phyloP scores from a whole-genome alignment of 129 eudicot species.

The Gnaphalium uliginosum region DNA sequence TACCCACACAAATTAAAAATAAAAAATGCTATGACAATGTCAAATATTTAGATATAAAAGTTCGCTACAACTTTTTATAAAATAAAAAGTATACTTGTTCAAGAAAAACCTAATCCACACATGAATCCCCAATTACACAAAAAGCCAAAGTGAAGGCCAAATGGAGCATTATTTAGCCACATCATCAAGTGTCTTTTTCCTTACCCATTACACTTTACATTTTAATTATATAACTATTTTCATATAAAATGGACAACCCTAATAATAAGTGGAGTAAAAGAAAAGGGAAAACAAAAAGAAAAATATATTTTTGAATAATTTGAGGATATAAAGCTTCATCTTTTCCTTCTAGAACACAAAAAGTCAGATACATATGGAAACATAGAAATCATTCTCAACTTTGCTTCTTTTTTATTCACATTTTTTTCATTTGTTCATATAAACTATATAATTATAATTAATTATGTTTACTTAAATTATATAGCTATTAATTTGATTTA shows the following conservation, averaged over 20 bases:
- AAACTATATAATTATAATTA: too few species aligned
- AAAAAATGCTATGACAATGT: background rate
- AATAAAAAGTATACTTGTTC: background rate
- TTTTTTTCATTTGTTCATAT: too few species aligned
- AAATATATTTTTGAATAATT: conserved; percentile 20
- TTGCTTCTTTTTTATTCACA: conserved; percentile 31
- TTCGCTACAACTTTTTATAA: background rate
- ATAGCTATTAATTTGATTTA: background rate
- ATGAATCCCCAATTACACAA: conserved; percentile 5
- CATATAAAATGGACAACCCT: background rate
- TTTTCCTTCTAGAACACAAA: conserved; percentile 32
- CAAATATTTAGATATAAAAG: background rate
- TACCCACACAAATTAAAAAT: background rate
- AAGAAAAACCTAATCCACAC: conserved; percentile 20
- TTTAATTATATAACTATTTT: background rate
- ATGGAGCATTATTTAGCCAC: conserved; percentile 31
- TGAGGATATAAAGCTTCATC: conserved; percentile 32
- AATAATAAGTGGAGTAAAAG: conserved; percentile 25
- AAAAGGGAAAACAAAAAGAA: conserved; percentile 18
- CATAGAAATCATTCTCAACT: conserved; percentile 34
- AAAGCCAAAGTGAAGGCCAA: conserved; percentile 26
- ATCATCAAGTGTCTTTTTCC: conserved; percentile 35
- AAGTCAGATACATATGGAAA: conserved; percentile 6
- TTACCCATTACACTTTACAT: conserved; percentile 13
- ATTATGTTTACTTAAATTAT: background rate